Evolutionary conservation across 495 filamentous ascomycete species (phyloP).

Genomic region (Corynascus novoguineensis): DNA sequence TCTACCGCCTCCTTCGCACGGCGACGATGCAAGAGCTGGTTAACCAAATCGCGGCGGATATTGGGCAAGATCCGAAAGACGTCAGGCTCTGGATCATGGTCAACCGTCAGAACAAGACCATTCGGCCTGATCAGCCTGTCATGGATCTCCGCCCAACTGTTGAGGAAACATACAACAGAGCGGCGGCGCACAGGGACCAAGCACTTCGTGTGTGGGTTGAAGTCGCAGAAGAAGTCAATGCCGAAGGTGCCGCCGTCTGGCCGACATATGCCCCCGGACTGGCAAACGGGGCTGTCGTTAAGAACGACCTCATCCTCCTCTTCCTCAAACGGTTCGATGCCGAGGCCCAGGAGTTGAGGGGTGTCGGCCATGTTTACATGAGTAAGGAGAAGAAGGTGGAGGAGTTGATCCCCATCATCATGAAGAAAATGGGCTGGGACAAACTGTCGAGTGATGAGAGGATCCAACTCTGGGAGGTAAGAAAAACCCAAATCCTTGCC

Average conservation of each 20-base stretch:
- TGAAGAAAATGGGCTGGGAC: constrained; percentile 80
- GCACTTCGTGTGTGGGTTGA: constrained; percentile 85
- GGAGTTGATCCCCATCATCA: constrained; percentile 75
- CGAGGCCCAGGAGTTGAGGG: constrained; percentile 64
- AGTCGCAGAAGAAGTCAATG: constrained; percentile 56
- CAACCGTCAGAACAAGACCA: constrained; percentile 95
- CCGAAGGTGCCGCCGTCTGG: constrained; percentile 64
- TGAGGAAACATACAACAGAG: constrained; percentile 67
- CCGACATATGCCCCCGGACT: constrained; percentile 44
- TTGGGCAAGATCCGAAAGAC: constrained; percentile 54
- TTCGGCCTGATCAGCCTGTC: constrained; percentile 81
- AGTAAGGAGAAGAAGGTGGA: constrained; percentile 78
- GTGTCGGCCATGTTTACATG: constrained; percentile 77
- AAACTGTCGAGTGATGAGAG: constrained; percentile 46
- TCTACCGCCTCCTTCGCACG: constrained; percentile 64
- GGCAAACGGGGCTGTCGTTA: constrained; percentile 44
- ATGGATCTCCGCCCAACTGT: constrained; percentile 70
- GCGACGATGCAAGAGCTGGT: constrained; percentile 71
- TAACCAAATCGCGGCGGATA: constrained; percentile 60
- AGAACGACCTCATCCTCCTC: constrained; percentile 61
- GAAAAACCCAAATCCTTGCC: neutral
- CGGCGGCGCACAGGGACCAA: constrained; percentile 55
- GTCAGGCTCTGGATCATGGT: constrained; percentile 95
- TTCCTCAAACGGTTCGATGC: constrained; percentile 92
- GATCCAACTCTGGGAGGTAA: constrained; percentile 69